These are phyloP conservation scores for Collybia sordida DNA, from an alignment of 768 basidiomycete species.

Conservation along the genomic window DNA sequence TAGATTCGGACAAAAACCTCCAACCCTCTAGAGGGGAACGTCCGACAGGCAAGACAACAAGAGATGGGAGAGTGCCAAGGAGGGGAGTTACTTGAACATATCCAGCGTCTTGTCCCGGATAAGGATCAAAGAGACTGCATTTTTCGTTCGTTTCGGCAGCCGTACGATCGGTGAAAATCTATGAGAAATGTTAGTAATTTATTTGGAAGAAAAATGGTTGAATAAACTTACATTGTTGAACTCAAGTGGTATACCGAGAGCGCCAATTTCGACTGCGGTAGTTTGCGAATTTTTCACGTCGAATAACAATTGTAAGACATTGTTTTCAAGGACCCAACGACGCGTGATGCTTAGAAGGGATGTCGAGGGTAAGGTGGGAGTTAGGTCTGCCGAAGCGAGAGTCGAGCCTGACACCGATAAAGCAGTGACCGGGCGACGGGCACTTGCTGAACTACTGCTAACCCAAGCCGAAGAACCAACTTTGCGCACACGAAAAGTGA, in stretches of 20 bases:
- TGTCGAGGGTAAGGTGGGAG: conserved; percentile 44
- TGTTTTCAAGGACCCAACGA: conserved; percentile 45
- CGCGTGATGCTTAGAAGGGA: conserved; percentile 50
- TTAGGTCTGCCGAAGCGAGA: conserved; percentile 47
- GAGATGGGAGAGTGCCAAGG: conserved; percentile 51
- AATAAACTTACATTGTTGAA: conserved; percentile 49
- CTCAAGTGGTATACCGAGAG: conserved; percentile 51
- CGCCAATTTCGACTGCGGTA: conserved; percentile 50
- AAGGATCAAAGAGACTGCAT: conserved; percentile 58
- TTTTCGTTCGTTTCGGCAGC: conserved; percentile 49
- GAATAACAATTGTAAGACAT: conserved; percentile 46
- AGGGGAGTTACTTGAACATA: conserved; percentile 54
- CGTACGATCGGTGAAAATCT: conserved; percentile 58
- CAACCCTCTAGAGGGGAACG: conserved; percentile 57
- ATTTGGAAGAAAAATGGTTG: background rate
- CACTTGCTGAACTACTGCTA: conserved; percentile 42
- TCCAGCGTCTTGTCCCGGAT: conserved; percentile 56
- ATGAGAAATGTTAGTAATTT: background rate
- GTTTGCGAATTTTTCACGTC: conserved; percentile 48
- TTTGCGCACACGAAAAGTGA: conserved; percentile 50
- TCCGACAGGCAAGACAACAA: conserved; percentile 46
- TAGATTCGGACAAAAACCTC: conserved; percentile 54
- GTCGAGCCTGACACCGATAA: conserved; percentile 40
- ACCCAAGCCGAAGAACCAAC: conserved; percentile 47
- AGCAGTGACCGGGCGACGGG: conserved; percentile 38